Conservation (phyloP, 805 yeast genomes). For the Cyberlindnera xishuangbannaensis region DNA sequence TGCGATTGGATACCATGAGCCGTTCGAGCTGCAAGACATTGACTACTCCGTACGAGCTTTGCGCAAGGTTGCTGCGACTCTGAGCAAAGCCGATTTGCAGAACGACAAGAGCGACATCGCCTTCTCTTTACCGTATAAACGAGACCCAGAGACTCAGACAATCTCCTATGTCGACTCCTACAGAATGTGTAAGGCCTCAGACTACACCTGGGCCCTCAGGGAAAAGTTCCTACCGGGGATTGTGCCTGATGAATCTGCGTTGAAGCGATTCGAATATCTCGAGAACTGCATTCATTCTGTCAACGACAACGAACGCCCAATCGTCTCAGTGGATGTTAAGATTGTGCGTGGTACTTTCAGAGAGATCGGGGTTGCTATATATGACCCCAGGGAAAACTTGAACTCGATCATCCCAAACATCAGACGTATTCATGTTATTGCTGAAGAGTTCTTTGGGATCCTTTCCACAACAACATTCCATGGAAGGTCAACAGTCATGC, state of each 20-base stretch:
- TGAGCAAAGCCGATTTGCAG: not conserved
- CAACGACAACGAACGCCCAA: slow-evolving; percentile 8
- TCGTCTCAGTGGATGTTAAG: slow-evolving; percentile 11
- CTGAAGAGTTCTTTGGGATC: slow-evolving; percentile 18
- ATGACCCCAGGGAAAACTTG: slow-evolving; percentile 16
- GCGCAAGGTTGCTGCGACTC: slow-evolving; percentile 3
- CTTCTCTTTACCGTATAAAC: not conserved
- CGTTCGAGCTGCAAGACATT: slow-evolving; percentile 1
- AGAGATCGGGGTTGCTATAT: slow-evolving; percentile 17
- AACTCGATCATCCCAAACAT: slow-evolving; percentile 10
- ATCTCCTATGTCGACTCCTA: slow-evolving; percentile 2
- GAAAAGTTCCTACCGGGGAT: not conserved
- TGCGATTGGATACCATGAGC: slow-evolving; percentile 7
- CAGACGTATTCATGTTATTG: slow-evolving; percentile 13
- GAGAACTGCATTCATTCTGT: slow-evolving; percentile 8
- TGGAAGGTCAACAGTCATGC: slow-evolving; percentile 13
- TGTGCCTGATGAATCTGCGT: not conserved
- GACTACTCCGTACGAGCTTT: slow-evolving; percentile 3
- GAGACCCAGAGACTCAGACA: not conserved
- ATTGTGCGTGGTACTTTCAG: slow-evolving; percentile 8
- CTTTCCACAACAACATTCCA: slow-evolving; percentile 18
- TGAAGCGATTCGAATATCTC: slow-evolving; percentile 18
- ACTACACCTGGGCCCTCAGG: slow-evolving; percentile 10
- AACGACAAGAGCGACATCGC: not conserved
- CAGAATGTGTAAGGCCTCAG: slow-evolving; percentile 6